phyloP scores from a whole-genome alignment of 129 eudicot genomes.

The Tagetes erecta region DNA sequence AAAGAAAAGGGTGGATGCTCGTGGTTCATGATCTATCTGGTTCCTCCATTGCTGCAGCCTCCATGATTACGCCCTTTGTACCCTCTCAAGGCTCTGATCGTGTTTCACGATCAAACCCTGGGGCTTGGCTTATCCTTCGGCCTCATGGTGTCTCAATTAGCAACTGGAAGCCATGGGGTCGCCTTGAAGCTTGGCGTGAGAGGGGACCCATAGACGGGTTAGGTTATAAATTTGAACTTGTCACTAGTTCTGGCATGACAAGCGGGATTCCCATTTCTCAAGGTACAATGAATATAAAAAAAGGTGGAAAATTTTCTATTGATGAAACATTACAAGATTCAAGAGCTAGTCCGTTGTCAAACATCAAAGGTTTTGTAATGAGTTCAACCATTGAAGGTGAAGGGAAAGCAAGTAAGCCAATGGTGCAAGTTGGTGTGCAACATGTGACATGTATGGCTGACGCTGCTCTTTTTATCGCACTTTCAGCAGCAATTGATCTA shows the following conservation, averaged over 20 bases:
- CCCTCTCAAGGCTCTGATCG: conserved; percentile 82
- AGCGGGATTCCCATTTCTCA: conserved; percentile 77
- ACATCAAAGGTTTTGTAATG: conserved; percentile 81
- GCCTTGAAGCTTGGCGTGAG: conserved; percentile 98
- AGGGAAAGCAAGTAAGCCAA: conserved; percentile 74
- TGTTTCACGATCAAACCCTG: conserved; percentile 93
- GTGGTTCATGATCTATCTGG: conserved; percentile 85
- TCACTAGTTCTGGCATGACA: conserved; percentile 57
- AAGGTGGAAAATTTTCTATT: conserved; percentile 80
- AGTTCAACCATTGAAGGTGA: conserved; percentile 80
- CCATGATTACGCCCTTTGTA: conserved; percentile 93
- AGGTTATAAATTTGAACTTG: conserved; percentile 69
- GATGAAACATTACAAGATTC: conserved; percentile 51
- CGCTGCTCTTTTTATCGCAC: conserved; percentile 86
- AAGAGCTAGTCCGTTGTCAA: conserved; percentile 43
- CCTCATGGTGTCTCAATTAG: conserved; percentile 70
- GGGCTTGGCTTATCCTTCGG: conserved; percentile 91
- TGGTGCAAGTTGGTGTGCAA: conserved; percentile 74
- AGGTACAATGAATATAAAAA: conserved; percentile 68
- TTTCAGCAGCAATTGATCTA: conserved; percentile 90
- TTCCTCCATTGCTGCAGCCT: conserved; percentile 89
- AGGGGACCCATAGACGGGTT: conserved; percentile 64
- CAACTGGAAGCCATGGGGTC: conserved; percentile 99
- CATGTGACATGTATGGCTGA: conserved; percentile 94
- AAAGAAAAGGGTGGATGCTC: conserved; percentile 92